Evolutionary conservation across 352 stramenopile species (phyloP).

Genomic region (Hyaloperonospora arabidopsidis): DNA sequence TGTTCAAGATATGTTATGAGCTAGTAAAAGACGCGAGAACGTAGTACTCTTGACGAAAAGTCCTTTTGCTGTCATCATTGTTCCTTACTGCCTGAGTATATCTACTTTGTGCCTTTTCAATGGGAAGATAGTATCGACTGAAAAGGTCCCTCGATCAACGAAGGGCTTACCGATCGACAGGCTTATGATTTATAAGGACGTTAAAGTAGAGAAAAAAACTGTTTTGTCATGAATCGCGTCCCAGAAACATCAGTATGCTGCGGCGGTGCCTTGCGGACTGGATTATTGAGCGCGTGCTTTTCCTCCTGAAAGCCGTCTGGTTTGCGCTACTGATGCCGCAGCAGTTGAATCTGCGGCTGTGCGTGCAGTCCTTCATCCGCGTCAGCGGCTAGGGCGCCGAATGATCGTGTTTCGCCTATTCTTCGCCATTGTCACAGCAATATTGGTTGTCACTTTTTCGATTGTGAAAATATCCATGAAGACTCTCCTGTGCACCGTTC

Average conservation of each 20-base stretch:
- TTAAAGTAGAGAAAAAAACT: too few relatives aligned
- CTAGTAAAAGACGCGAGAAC: too few relatives aligned
- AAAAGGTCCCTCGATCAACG: too few relatives aligned
- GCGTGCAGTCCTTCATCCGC: constrained; percentile 6
- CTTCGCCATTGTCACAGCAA: constrained; percentile 6
- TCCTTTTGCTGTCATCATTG: too few relatives aligned
- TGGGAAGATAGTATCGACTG: too few relatives aligned
- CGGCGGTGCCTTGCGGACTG: neutral
- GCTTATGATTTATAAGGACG: too few relatives aligned
- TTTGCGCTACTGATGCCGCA: constrained; percentile 4
- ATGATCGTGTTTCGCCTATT: constrained; percentile 6
- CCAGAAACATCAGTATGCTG: neutral
- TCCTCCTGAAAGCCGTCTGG: constrained; percentile 3
- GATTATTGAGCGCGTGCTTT: constrained; percentile 2
- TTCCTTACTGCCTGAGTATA: too few relatives aligned
- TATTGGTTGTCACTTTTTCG: constrained; percentile 9
- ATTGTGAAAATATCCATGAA: constrained; percentile 10
- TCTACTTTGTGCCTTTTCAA: too few relatives aligned
- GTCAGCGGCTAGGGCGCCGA: neutral
- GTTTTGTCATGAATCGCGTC: too few relatives aligned
- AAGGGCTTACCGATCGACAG: too few relatives aligned
- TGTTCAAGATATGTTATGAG: too few relatives aligned
- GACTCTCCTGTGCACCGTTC: constrained; percentile 6
- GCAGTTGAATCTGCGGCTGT: constrained; percentile 8
- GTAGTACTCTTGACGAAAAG: too few relatives aligned